phyloP scores from a whole-genome alignment of 148 eudicot genomes.

The Nepenthes gracilis region DNA sequence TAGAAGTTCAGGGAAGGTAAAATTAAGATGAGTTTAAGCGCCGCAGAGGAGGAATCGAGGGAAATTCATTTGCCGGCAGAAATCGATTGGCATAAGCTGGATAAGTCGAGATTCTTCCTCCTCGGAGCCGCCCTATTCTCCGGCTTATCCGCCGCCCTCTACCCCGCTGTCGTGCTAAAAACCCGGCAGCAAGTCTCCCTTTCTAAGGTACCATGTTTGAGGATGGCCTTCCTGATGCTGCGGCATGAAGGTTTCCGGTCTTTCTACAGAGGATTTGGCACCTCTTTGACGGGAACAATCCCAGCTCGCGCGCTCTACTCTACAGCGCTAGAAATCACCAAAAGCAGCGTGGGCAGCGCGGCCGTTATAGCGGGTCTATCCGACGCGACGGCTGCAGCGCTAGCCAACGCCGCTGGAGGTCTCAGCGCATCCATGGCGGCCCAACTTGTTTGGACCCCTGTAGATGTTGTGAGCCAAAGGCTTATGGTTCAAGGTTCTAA shows the following conservation, averaged over 20 bases:
- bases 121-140: conserved; percentile 85
- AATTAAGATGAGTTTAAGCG: conserved; percentile 42
- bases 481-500: conserved; percentile 44
- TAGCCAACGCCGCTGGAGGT: conserved; percentile 52
- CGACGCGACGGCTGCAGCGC: conserved; percentile 36
- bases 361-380: conserved; percentile 43
- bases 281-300: conserved; percentile 75
- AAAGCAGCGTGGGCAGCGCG: conserved; percentile 46
- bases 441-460: conserved; percentile 57
- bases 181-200: conserved; percentile 63
- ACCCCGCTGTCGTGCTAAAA: conserved; percentile 73
- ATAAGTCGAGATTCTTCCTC: conserved; percentile 75
- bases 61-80: conserved; percentile 62
- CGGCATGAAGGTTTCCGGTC: conserved; percentile 47
- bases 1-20: no score
- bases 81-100: conserved; percentile 76
- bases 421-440: conserved; percentile 48
- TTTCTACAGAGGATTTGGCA: conserved; percentile 67
- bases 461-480: conserved; percentile 56
- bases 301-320: conserved; percentile 83
- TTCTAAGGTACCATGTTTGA: conserved; percentile 25
- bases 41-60: conserved; percentile 44
- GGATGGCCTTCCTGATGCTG: conserved; percentile 33
- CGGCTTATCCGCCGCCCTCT: conserved; percentile 58
- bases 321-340: conserved; percentile 74